A percentile compares a stretch with the other conserved stretches of the same genome.
Conservation (phyloP, 2,329 filamentous ascomycete species). For the Talaromyces sp. region DNA sequence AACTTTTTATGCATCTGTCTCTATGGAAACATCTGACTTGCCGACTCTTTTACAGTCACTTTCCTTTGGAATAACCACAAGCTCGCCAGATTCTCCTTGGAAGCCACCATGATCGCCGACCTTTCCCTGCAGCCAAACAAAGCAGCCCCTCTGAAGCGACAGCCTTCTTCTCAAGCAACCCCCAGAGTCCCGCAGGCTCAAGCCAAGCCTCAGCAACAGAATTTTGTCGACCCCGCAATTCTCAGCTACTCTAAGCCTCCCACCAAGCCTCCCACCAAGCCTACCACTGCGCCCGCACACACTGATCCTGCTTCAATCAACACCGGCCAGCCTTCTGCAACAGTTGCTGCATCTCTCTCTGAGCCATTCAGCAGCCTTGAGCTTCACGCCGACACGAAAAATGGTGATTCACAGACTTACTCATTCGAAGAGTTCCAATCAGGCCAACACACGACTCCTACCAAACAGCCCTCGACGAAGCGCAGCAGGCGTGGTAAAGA, state of each 20-base stretch:
- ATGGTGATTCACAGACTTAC: conserved; percentile 11
- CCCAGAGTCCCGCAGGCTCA: conserved; percentile 14
- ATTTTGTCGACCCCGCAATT: conserved; percentile 82
- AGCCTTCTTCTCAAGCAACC: conserved; percentile 19
- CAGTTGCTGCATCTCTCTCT: conserved; percentile 43
- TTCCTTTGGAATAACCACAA: conserved; percentile 55
- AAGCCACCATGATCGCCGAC: conserved; percentile 62
- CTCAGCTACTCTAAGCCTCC: conserved; percentile 62
- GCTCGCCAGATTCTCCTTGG: conserved; percentile 58
- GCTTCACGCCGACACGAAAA: conserved; percentile 32
- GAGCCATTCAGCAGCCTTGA: conserved; percentile 51
- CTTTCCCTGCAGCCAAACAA: conserved; percentile 41
- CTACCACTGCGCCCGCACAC: conserved; percentile 15
- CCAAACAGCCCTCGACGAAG: conserved; percentile 32
- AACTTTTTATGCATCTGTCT: neutral
- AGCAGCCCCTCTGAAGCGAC: conserved; percentile 18
- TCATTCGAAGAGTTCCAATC: conserved; percentile 19
- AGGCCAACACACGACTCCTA: conserved; percentile 22
- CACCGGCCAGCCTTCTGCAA: conserved; percentile 23
- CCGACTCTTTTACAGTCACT: conserved; percentile 46
- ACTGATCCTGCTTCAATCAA: conserved; percentile 21
- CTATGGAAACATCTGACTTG: neutral
- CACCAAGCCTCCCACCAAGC: conserved; percentile 29
- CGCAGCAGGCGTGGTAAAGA: conserved; percentile 52
- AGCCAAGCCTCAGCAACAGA: conserved; percentile 22